A percentile compares a stretch with the other conserved stretches of the same genome.
Conservation (phyloP, 1,139 yeast species). For the Candida pseudoviswanathii region DNA sequence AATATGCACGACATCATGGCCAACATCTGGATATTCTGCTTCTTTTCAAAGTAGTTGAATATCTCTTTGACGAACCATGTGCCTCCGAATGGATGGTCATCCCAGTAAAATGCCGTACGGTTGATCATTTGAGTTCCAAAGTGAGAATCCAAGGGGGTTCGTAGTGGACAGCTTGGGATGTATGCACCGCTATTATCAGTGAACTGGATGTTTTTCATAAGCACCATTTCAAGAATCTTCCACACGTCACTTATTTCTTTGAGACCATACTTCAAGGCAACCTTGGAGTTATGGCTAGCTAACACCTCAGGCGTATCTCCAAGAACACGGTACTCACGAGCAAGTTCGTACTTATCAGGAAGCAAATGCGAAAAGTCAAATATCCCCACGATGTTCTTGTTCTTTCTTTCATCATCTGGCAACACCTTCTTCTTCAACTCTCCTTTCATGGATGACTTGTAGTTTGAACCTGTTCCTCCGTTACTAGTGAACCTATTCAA, state of each 20-base stretch:
- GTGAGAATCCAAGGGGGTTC: conserved; percentile 1
- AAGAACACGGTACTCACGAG: conserved; percentile 69
- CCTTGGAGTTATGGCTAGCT: conserved; percentile 69
- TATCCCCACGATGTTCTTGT: conserved; percentile 59
- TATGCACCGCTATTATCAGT: background rate
- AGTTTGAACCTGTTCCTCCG: conserved; percentile 31
- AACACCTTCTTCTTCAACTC: conserved; percentile 17
- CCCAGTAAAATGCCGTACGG: conserved; percentile 63
- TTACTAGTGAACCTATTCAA: conserved; percentile 29
- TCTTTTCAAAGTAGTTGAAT: conserved; percentile 62
- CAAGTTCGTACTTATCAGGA: conserved; percentile 78
- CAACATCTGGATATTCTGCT: conserved; percentile 81
- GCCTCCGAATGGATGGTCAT: conserved; percentile 80
- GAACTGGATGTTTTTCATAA: conserved; percentile 24
- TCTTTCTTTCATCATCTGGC: conserved; percentile 20
- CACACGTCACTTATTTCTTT: conserved; percentile 74
- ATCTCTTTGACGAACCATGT: conserved; percentile 69
- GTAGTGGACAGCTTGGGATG: background rate
- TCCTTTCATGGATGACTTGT: conserved; percentile 27
- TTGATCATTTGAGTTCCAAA: conserved; percentile 1
- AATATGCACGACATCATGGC: conserved; percentile 83
- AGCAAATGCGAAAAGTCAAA: conserved; percentile 69
- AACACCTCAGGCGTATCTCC: conserved; percentile 68
- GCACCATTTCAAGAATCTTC: conserved; percentile 60
- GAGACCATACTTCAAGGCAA: conserved; percentile 67